Conservation (phyloP, 1,284 basidiomycete species). For the Trichosporon sp. region DNA sequence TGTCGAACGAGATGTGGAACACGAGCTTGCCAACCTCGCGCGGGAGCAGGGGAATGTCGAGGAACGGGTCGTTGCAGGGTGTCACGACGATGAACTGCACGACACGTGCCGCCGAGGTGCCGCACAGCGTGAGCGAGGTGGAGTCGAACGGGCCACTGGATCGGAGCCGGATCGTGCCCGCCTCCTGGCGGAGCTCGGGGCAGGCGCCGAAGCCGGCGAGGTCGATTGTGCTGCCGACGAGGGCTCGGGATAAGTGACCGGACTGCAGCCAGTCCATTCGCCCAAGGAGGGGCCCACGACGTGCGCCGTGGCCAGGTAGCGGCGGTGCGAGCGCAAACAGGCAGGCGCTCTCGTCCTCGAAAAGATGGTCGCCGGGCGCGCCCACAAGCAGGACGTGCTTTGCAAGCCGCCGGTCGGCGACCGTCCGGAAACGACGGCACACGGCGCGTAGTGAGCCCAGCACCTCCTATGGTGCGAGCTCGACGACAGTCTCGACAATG, state of each 20-base stretch:
- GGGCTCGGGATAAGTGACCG: background rate
- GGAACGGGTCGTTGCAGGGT: background rate
- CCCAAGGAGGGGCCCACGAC: background rate
- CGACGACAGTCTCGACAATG: constrained; percentile 2
- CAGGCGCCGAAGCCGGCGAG: background rate
- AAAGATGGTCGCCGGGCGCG: background rate
- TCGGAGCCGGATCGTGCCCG: background rate
- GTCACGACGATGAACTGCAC: background rate
- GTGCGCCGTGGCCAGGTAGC: background rate
- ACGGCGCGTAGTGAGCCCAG: background rate
- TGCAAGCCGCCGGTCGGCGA: background rate
- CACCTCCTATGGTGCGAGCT: background rate
- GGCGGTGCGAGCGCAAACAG: background rate
- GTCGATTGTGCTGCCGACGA: background rate
- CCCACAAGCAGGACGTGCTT: background rate
- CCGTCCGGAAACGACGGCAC: background rate
- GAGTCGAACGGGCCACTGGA: background rate
- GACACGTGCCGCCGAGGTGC: background rate
- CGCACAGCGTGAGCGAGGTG: background rate
- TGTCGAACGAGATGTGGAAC: background rate
- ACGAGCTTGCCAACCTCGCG: background rate
- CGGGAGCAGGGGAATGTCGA: background rate
- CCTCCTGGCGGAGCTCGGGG: background rate
- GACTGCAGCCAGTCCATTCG: background rate
- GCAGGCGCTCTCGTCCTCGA: background rate